phyloP scores from a whole-genome alignment of 176 grass and related monocot species.

The Alloteropsis semialata region DNA sequence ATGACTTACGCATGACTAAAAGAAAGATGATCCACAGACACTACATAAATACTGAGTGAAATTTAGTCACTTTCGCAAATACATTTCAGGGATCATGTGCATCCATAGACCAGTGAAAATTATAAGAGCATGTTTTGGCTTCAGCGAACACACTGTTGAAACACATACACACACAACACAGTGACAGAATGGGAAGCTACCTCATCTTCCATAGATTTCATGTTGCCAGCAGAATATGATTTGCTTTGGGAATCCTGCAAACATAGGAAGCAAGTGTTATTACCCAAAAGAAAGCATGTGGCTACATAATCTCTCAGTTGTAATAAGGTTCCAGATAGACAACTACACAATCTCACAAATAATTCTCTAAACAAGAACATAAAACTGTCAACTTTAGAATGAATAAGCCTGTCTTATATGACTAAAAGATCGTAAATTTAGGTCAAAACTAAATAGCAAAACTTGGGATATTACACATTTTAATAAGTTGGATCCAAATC shows the following conservation, averaged over 20 bases:
- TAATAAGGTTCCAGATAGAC: background rate
- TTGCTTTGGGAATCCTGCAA: constrained; percentile 46
- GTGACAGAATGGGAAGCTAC: constrained; percentile 34
- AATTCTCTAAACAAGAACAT: constrained; percentile 6
- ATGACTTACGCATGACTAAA: background rate
- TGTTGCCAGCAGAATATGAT: constrained; percentile 38
- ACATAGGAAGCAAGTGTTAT: constrained; percentile 29
- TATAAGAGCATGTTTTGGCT: too few relatives aligned
- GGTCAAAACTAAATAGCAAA: background rate
- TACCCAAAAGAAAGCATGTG: background rate
- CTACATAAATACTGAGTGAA: too few relatives aligned
- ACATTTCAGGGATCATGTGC: too few relatives aligned
- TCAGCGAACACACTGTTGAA: too few relatives aligned
- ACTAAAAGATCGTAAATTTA: background rate
- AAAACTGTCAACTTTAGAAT: constrained; percentile 9
- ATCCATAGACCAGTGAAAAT: too few relatives aligned
- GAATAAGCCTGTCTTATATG: background rate
- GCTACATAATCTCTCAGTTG: background rate
- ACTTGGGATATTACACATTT: background rate
- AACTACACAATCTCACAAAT: constrained; percentile 1
- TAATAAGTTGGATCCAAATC: background rate
- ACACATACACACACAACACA: background rate
- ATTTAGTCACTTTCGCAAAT: too few relatives aligned
- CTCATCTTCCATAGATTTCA: constrained; percentile 68
- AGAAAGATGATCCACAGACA: too few relatives aligned